phyloP scores from a whole-genome alignment of 78 protist species.

The Emiliania huxleyi region DNA sequence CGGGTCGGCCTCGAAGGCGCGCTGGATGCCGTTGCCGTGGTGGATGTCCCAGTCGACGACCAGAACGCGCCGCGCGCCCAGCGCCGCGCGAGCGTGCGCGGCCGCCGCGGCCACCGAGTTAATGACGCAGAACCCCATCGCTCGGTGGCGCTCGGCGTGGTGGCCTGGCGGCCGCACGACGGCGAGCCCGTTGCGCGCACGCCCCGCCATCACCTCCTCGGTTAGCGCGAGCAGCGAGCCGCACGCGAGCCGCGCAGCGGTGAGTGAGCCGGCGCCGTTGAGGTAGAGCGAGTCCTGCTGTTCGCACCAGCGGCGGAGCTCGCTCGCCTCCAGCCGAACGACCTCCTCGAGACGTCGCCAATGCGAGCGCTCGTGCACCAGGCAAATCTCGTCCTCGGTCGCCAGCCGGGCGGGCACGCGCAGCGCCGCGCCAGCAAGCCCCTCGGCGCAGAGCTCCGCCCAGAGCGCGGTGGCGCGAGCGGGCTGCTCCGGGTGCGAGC shows the following conservation, averaged over 20 bases:
- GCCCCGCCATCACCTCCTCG: background rate
- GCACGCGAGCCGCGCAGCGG: background rate
- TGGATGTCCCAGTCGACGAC: conserved; percentile 33
- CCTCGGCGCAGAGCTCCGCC: background rate
- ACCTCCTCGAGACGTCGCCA: background rate
- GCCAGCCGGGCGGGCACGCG: background rate
- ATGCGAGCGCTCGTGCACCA: background rate
- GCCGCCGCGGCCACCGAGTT: conserved; percentile 48
- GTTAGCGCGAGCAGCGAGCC: background rate
- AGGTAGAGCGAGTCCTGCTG: background rate
- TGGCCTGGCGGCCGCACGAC: conserved; percentile 28
- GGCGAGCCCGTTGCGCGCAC: conserved; percentile 16
- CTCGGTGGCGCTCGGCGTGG: background rate
- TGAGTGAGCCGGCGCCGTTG: background rate
- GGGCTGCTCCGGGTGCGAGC: background rate
- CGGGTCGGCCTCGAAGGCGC: conserved; percentile 16
- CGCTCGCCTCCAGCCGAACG: background rate
- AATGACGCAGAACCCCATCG: conserved; percentile 28
- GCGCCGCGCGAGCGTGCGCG: background rate
- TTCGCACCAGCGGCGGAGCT: background rate
- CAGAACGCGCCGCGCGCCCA: conserved; percentile 4
- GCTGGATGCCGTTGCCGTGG: conserved; percentile 39
- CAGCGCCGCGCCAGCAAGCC: background rate
- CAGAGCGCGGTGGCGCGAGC: background rate
- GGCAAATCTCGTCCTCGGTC: background rate